Percentiles rank a stretch among this genome's conserved stretches.
Evolutionary conservation across 2,329 filamentous ascomycete genomes (phyloP).

Genomic region (Coniella lustricola): DNA sequence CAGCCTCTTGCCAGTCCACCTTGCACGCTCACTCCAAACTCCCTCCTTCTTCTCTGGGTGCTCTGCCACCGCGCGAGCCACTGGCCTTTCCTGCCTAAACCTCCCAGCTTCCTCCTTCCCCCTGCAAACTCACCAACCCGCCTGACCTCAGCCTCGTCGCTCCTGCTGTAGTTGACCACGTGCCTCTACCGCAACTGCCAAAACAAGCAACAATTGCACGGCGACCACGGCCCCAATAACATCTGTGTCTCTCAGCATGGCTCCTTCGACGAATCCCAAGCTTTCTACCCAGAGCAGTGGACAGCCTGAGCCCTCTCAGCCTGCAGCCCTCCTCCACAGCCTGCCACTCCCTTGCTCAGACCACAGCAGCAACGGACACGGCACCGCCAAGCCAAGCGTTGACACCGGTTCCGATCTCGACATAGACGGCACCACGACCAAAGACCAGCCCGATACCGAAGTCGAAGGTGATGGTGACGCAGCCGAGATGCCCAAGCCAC

Average conservation of each 20-base stretch:
- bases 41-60: too few relatives aligned
- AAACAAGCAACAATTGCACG: neutral
- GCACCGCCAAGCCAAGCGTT: neutral
- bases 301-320: neutral
- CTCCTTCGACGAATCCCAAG: neutral
- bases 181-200: too few relatives aligned
- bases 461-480: constrained; percentile 4
- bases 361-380: neutral
- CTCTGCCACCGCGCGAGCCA: too few relatives aligned
- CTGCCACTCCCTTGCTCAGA: neutral
- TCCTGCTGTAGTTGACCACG: too few relatives aligned
- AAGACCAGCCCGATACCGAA: neutral
- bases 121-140: too few relatives aligned
- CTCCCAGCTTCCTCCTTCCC: too few relatives aligned
- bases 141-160: too few relatives aligned
- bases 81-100: too few relatives aligned
- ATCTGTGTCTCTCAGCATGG: constrained; percentile 5
- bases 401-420: neutral
- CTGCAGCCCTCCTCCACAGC: neutral
- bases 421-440: neutral
- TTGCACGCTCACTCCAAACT: too few relatives aligned
- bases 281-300: constrained; percentile 2
- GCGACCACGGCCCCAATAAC: neutral
- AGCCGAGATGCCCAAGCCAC: constrained; percentile 30
- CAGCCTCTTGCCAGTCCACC: too few relatives aligned